phyloP scores from a whole-genome alignment of 495 filamentous ascomycete genomes.

The Penicillium angulare region DNA sequence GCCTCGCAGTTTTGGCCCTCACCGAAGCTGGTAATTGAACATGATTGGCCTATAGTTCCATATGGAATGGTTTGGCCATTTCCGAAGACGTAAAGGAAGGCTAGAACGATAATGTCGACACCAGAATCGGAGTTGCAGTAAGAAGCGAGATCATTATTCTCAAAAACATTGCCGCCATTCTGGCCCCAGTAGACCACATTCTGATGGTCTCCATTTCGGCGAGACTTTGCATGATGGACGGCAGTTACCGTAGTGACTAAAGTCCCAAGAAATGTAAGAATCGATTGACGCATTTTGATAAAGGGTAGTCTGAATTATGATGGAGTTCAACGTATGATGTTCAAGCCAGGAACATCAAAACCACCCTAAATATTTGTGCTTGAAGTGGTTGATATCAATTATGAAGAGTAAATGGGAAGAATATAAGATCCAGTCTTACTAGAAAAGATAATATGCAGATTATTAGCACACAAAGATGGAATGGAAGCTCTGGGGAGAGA shows the following conservation, averaged over 20 bases:
- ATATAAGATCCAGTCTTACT: too few species aligned
- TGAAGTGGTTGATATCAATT: too few species aligned
- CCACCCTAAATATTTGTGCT: too few species aligned
- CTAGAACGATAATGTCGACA: constrained; percentile 52
- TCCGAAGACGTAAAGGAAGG: constrained; percentile 49
- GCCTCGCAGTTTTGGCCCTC: constrained; percentile 37
- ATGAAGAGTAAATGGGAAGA: too few species aligned
- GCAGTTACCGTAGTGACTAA: not conserved
- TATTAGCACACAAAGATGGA: too few species aligned
- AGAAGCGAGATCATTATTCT: constrained; percentile 41
- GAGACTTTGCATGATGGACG: not conserved
- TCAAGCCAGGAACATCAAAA: too few species aligned
- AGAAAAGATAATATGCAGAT: too few species aligned
- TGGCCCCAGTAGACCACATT: constrained; percentile 49
- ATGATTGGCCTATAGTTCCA: constrained; percentile 25
- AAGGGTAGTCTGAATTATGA: too few species aligned
- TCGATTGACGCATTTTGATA: not conserved
- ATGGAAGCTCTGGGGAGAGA: too few species aligned
- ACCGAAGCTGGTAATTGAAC: constrained; percentile 19
- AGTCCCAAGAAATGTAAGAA: not conserved
- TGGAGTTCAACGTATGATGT: too few species aligned
- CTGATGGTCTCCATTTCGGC: constrained; percentile 3
- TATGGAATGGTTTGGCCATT: constrained; percentile 25
- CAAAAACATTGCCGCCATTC: constrained; percentile 36
- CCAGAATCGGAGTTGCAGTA: constrained; percentile 37